Percentiles rank a stretch among this genome's conserved stretches.
These are phyloP conservation scores for Pleomassaria siparia DNA, from an alignment of 2,329 filamentous ascomycete species.

Conservation along the genomic window DNA sequence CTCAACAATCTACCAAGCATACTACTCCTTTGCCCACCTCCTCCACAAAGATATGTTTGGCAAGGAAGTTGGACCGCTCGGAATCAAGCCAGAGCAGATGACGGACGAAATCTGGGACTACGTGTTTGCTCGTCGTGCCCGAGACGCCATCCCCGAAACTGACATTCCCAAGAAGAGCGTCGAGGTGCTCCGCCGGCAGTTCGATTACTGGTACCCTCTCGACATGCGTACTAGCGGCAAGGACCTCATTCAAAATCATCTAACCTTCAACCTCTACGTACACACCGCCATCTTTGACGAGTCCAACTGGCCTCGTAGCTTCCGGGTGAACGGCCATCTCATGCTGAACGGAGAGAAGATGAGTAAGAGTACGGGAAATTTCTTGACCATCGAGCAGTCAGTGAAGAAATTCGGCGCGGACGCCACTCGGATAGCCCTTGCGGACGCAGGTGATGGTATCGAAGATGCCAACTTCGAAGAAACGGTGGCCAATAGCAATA, in stretches of 20 bases:
- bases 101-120: constrained; percentile 97
- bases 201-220: constrained; percentile 95
- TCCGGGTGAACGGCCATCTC: constrained; percentile 90
- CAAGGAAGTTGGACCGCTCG: constrained; percentile 46
- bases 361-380: constrained; percentile 97
- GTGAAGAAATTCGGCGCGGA: constrained; percentile 94
- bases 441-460: constrained; percentile 91
- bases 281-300: constrained; percentile 86
- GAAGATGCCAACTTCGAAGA: constrained; percentile 98
- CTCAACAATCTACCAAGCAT: constrained; percentile 86
- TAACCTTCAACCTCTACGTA: constrained; percentile 95
- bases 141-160: constrained; percentile 67
- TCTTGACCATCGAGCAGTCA: constrained; percentile 84
- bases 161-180: constrained; percentile 75
- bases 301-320: constrained; percentile 83
- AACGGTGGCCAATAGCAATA: constrained; percentile 86
- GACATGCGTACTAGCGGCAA: constrained; percentile 89
- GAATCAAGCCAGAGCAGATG: constrained; percentile 80
- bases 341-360: constrained; percentile 98
- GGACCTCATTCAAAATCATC: constrained; percentile 71
- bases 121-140: constrained; percentile 77
- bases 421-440: constrained; percentile 85
- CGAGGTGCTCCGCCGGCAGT: constrained; percentile 81
- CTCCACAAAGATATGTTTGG: constrained; percentile 89
- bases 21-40: constrained; percentile 61